These are phyloP conservation scores for Solanum infundibuliforme DNA, from an alignment of 257 asterid genomes.

Conservation along the genomic window DNA sequence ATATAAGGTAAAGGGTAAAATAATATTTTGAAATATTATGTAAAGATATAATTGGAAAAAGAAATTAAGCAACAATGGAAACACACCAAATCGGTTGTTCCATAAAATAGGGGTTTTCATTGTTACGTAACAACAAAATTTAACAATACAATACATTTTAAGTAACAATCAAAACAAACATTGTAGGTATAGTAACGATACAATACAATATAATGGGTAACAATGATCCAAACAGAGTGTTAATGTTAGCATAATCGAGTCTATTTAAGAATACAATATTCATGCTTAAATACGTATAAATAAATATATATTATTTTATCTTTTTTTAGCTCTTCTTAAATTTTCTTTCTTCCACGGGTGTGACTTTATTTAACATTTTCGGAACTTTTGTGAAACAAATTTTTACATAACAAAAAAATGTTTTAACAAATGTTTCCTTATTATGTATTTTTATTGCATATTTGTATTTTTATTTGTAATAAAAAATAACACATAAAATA, in stretches of 20 bases:
- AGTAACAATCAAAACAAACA: no score
- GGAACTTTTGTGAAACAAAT: not conserved
- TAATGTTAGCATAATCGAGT: not conserved
- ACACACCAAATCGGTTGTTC: no score
- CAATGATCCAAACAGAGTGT: no score
- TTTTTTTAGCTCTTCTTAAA: not conserved
- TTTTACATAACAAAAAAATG: not conserved
- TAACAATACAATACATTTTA: no score
- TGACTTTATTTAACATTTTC: not conserved
- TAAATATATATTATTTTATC: not conserved
- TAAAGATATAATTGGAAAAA: no score
- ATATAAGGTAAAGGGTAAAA: no score
- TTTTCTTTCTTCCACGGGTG: not conserved
- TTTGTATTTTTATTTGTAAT: not conserved
- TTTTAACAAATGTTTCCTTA: not conserved
- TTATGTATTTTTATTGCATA: not conserved
- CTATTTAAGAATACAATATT: not conserved
- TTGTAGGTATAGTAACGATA: no score
- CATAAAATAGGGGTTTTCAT: no score
- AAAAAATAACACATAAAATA: not conserved
- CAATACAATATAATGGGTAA: no score
- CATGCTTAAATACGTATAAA: not conserved
- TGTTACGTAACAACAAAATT: no score
- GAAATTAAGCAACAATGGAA: no score
- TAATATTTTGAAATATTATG: no score